Evolutionary conservation across 306 rosid genomes (phyloP).

Genomic region (Gynostemma pentaphyllum): DNA sequence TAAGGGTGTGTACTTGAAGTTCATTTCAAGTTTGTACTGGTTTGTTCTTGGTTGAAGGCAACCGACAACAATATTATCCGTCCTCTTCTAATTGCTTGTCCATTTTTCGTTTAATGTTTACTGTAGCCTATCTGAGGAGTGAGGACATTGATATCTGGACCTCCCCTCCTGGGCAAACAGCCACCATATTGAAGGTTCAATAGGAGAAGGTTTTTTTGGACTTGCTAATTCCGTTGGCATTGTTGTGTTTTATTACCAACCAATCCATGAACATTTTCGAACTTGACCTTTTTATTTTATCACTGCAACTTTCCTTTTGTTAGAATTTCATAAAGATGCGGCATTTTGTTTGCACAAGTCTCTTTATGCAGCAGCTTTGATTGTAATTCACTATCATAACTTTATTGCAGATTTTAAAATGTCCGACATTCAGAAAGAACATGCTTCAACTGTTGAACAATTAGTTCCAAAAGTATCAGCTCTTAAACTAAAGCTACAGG

Average conservation of each 20-base stretch:
- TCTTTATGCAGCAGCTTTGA: background rate
- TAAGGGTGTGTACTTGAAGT: background rate
- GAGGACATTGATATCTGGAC: background rate
- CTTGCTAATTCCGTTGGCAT: background rate
- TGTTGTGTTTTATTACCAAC: too few relatives aligned
- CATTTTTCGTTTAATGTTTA: conserved; percentile 1
- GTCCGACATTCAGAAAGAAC: conserved; percentile 63
- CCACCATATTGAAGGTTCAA: background rate
- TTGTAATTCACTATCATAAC: background rate
- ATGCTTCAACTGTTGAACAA: conserved; percentile 49
- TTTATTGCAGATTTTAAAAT: conserved; percentile 56
- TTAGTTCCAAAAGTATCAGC: conserved; percentile 50
- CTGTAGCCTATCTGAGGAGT: too few relatives aligned
- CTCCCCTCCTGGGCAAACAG: background rate
- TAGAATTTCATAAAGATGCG: background rate
- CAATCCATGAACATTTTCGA: background rate
- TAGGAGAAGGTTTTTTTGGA: background rate
- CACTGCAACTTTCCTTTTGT: background rate
- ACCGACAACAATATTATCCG: background rate
- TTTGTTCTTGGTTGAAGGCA: background rate
- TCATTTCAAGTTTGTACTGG: background rate
- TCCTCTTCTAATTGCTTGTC: background rate
- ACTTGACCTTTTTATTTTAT: background rate
- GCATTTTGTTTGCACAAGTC: background rate
- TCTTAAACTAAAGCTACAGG: conserved; percentile 45